Conservation (phyloP, 2,329 filamentous ascomycete species). For the Aspergillus felis region DNA sequence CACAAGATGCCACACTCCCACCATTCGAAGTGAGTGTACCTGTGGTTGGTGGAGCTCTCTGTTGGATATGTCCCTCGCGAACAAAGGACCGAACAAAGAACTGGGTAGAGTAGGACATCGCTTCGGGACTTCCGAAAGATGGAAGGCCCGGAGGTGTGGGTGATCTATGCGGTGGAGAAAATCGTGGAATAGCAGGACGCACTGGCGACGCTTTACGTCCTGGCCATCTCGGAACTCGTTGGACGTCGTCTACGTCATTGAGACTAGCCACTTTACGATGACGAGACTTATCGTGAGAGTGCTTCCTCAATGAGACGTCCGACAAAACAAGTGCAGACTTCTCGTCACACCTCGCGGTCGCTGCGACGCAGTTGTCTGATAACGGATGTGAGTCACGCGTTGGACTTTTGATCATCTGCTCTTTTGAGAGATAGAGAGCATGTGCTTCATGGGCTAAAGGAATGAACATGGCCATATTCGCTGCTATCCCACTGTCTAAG, state of each 20-base stretch:
- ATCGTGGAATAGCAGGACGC: conserved; percentile 29
- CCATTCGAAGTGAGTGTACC: not conserved
- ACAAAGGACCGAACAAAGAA: conserved; percentile 17
- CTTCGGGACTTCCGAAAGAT: conserved; percentile 41
- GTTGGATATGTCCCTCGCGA: conserved; percentile 7
- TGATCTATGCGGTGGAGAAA: conserved; percentile 35
- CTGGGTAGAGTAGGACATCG: conserved; percentile 28
- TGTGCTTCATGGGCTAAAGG: conserved; percentile 11
- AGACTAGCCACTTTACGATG: conserved; percentile 25
- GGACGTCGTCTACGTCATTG: conserved; percentile 18
- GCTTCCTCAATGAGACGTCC: not conserved
- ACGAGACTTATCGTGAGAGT: not conserved
- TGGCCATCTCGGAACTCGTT: conserved; percentile 21
- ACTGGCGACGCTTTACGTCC: conserved; percentile 23
- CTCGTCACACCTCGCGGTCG: not conserved
- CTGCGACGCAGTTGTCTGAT: not conserved
- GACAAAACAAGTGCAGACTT: not conserved
- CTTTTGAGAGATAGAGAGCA: not conserved
- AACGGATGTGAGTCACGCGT: conserved; percentile 18
- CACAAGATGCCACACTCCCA: conserved; percentile 17
- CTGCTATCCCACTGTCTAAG: conserved; percentile 20
- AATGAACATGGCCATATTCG: conserved; percentile 28
- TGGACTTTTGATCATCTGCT: conserved; percentile 7
- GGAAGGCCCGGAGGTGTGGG: conserved; percentile 44
- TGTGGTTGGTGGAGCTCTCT: not conserved